A percentile compares a stretch with the other conserved stretches of the same genome.
Conservation (phyloP, 495 filamentous ascomycete genomes). For the Chaetomidium leptoderma region DNA sequence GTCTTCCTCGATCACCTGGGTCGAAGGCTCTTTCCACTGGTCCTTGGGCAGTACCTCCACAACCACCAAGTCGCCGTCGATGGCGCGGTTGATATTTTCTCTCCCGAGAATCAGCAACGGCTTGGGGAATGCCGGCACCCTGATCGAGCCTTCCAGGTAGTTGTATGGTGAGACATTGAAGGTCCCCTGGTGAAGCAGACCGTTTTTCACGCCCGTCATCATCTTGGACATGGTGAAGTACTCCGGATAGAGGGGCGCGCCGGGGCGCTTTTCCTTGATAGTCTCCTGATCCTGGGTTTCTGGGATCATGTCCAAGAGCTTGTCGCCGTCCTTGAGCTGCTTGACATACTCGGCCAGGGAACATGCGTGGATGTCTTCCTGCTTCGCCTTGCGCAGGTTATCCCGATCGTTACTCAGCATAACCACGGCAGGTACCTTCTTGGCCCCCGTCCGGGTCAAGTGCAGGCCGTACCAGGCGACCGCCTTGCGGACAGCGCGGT, state of each 20-base stretch:
- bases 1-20: constrained; percentile 94
- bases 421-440: constrained; percentile 68
- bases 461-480: constrained; percentile 88
- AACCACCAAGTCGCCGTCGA: constrained; percentile 86
- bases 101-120: constrained; percentile 83
- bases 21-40: constrained; percentile 94
- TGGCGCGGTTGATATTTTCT: constrained; percentile 91
- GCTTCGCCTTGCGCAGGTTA: constrained; percentile 76
- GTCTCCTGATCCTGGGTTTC: constrained; percentile 63
- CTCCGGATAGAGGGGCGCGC: constrained; percentile 72
- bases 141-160: constrained; percentile 87
- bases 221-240: constrained; percentile 89
- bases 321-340: constrained; percentile 75
- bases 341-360: constrained; percentile 74
- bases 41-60: constrained; percentile 88
- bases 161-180: constrained; percentile 98
- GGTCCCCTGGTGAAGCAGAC: constrained; percentile 83
- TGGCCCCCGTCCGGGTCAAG: constrained; percentile 57
- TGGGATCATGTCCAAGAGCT: constrained; percentile 91
- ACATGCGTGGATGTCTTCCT: constrained; percentile 63
- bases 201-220: constrained; percentile 83
- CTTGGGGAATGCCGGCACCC: constrained; percentile 84
- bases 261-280: constrained; percentile 55
- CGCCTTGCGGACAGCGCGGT: constrained; percentile 80
- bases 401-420: constrained; percentile 92